Evolutionary conservation across 768 basidiomycete species (phyloP), one percentile per base, ranked within the genome.

Genomic region (Kwoniella europaea): DNA sequence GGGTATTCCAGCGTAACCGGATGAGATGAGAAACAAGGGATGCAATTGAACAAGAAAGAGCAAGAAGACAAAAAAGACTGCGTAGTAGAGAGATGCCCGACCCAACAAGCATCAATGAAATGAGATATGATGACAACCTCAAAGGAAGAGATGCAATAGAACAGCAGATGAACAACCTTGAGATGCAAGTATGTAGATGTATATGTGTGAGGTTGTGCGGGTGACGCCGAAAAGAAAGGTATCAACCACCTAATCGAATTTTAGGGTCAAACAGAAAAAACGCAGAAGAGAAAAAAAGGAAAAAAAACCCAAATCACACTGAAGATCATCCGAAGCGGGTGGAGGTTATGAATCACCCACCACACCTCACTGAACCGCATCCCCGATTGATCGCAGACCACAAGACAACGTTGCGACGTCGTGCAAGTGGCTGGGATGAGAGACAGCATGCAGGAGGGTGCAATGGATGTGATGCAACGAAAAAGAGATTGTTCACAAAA

Each of bases 241-340:
- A 35, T 35, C 35, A 9, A n/a, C 15, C 54, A 55, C n/a, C 15
- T 55, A 55, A 16, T 44, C 15, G 42, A 7, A 43, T 15, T 18
- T 18, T 42, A 43, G 18, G 59, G 42, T n/a, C 35, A 29, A 61
- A 61, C 46, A 50, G 46, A 50, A 50, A 50, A 50, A 50, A 50
- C 12, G 18, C 13, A 18, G 18, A 18, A 50, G 46, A 60, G 42
- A 61, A 58, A 16, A 27, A 27, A 58, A 58, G 29, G 57, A 61
- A 43, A 61, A 61, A 61, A 43, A 35, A 35, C 35, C 35, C 35
- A 35, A 35, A 35, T 9, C 35, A 35, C 35, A 6, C 5, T 16
- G 59, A 61, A 43, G 42, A 61, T 61, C 59, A 43, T 61, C 59
- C 59, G 59, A 61, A 61, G 59, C 42, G 22, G n/a, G 59, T 61